Evolutionary conservation across 306 rosid species (phyloP).

Genomic region (Senna tora): DNA sequence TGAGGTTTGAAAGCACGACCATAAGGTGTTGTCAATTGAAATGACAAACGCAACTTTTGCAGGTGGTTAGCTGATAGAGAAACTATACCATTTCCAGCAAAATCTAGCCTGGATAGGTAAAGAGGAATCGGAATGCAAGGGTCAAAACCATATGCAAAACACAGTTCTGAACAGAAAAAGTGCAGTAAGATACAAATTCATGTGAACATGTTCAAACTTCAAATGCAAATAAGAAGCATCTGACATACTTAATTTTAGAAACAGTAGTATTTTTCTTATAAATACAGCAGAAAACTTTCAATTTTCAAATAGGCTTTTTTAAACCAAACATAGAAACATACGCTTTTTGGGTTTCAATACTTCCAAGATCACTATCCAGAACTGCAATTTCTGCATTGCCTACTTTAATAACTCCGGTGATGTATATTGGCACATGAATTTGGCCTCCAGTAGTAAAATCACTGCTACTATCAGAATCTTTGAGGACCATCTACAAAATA

Average conservation of each 20-base stretch:
- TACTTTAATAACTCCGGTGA: slow-evolving; percentile 72
- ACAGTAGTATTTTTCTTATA: background rate
- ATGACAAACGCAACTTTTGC: slow-evolving; percentile 81
- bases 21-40: slow-evolving; percentile 70
- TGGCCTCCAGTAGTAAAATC: slow-evolving; percentile 82
- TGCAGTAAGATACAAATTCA: slow-evolving; percentile 15
- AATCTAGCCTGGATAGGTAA: slow-evolving; percentile 68
- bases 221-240: slow-evolving; percentile 27
- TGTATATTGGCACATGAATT: slow-evolving; percentile 69
- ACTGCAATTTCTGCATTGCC: slow-evolving; percentile 77
- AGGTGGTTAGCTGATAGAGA: slow-evolving; percentile 93
- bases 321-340: slow-evolving; percentile 45
- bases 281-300: slow-evolving; percentile 18
- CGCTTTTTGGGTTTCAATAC: slow-evolving; percentile 83
- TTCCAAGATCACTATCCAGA: slow-evolving; percentile 91
- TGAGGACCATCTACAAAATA: slow-evolving; percentile 64
- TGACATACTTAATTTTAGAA: slow-evolving; percentile 22
- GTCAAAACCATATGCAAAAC: slow-evolving; percentile 26
- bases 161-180: slow-evolving; percentile 18
- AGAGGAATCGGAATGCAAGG: slow-evolving; percentile 26
- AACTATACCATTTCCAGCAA: slow-evolving; percentile 65
- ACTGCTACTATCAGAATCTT: slow-evolving; percentile 55
- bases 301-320: slow-evolving; percentile 31
- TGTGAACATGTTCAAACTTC: slow-evolving; percentile 21
- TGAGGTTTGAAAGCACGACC: slow-evolving; percentile 84